phyloP scores from a whole-genome alignment of 495 filamentous ascomycete species.

The Ramalina intermedia region DNA sequence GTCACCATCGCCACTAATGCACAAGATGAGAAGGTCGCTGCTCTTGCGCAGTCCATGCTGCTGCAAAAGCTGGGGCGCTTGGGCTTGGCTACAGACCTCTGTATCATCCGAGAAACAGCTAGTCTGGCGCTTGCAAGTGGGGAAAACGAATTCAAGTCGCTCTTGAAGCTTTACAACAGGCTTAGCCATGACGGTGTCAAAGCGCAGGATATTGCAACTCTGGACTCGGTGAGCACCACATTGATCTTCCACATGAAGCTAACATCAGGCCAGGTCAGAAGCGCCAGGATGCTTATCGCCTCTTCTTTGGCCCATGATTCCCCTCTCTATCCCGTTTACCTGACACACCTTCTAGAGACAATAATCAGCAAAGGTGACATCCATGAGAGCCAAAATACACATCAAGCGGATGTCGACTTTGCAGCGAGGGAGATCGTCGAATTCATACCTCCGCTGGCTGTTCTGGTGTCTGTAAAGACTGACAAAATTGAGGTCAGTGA shows the following conservation, averaged over 20 bases:
- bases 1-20: conserved; percentile 69
- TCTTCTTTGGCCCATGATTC: conserved; percentile 50
- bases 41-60: conserved; percentile 89
- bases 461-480: conserved; percentile 42
- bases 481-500: conserved; percentile 23
- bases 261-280: conserved; percentile 36
- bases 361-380: conserved; percentile 82
- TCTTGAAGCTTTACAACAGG: conserved; percentile 69
- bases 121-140: conserved; percentile 60
- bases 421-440: conserved; percentile 73
- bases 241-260: background rate
- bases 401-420: conserved; percentile 59
- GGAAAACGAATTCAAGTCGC: conserved; percentile 60
- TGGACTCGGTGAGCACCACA: conserved; percentile 43
- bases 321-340: conserved; percentile 59
- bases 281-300: conserved; percentile 67
- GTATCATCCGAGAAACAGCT: conserved; percentile 71
- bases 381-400: conserved; percentile 39
- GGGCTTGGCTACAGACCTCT: conserved; percentile 57
- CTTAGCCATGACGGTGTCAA: conserved; percentile 55
- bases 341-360: conserved; percentile 71
- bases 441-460: conserved; percentile 64
- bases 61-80: conserved; percentile 83
- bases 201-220: conserved; percentile 43
- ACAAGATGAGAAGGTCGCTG: conserved; percentile 81